Base-by-base conservation (phyloP, 2,329 filamentous ascomycete genomes). In the Eutypella sp. region DNA sequence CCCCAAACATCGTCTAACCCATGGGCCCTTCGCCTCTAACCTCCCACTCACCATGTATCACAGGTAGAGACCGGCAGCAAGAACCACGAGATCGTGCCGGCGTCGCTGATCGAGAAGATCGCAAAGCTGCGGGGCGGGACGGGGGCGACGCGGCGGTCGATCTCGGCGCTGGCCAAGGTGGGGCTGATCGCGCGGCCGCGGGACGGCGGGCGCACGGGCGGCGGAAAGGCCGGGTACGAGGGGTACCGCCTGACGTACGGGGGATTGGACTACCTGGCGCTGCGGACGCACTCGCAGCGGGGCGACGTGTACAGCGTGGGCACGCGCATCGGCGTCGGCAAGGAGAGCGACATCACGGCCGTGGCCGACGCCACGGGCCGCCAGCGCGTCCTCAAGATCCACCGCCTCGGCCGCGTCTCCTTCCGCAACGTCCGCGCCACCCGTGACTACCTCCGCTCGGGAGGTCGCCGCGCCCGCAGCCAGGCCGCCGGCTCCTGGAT, bases 31-130 rank as follows among this genome's bases (percentile, higher is more conserved):
- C n/a, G n/a, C n/a, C n/a, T n/a, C n/a, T n/a, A 52, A 45, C 45
- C 42, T 47, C 52, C 49, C 58, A 57, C 48, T 39, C 54, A 58
- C 56, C 52, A 43, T n/a, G n/a, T n/a, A n/a, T n/a, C n/a, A 45
- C 67, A 96, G 90, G 88, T 95, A 59, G 93, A 99, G 68, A 84
- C 85, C 69, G 92, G 91, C 61, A 95, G 87, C 69, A 91, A 89
- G 67, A 97, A 97, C 70, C 93, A 99, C 73, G 93, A 99, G 71
- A 79, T 99, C 47, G 92, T 99, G 2, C 93, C 93, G 7, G 97
- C 92, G 13, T 74, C 89, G 4, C 68, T 97, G 53, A 97, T 99
- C 55, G 83, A 85, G 47, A 87, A 89, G 61, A 78, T 96, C 22
- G 83, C 92, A 6, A 86, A 87, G 34, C 79, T 96, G 31, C 84